Evolutionary conservation across 2,329 filamentous ascomycete species (phyloP).

Genomic region (Beauveria medogensis): DNA sequence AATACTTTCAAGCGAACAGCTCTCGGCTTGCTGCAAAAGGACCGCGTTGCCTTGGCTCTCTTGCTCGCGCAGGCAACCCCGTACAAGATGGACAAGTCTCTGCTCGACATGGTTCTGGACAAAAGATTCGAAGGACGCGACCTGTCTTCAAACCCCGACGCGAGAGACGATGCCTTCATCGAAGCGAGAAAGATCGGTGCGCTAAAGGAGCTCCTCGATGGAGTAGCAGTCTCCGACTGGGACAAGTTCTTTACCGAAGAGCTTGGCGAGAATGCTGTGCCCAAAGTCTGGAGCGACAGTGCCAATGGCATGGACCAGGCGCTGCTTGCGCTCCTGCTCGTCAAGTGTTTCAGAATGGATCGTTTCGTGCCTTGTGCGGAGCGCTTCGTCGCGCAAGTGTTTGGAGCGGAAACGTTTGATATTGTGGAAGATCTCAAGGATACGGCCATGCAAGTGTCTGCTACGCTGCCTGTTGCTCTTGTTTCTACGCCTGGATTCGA

Average conservation of each 20-base stretch:
- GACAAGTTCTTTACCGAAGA: conserved; percentile 78
- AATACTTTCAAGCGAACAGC: conserved; percentile 92
- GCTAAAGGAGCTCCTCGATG: conserved; percentile 65
- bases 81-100: conserved; percentile 83
- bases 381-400: conserved; percentile 79
- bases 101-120: conserved; percentile 83
- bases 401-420: conserved; percentile 76
- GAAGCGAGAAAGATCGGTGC: conserved; percentile 60
- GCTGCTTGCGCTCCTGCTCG: conserved; percentile 73
- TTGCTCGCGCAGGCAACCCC: conserved; percentile 93
- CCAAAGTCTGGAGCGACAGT: conserved; percentile 60
- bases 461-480: conserved; percentile 78
- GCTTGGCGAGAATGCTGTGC: conserved; percentile 75
- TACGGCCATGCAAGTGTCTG: conserved; percentile 75
- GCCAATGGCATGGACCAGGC: conserved; percentile 63
- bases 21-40: conserved; percentile 83
- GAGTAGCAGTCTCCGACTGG: conserved; percentile 59
- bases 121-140: conserved; percentile 67
- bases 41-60: conserved; percentile 89
- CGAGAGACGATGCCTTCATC: conserved; percentile 59
- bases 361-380: conserved; percentile 90
- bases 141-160: conserved; percentile 59
- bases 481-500: conserved; percentile 96
- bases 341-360: conserved; percentile 94
- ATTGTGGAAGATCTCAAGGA: conserved; percentile 77